These are phyloP conservation scores for Buxus sempervirens DNA, from an alignment of 164 flowering plant species.

Conservation along the genomic window DNA sequence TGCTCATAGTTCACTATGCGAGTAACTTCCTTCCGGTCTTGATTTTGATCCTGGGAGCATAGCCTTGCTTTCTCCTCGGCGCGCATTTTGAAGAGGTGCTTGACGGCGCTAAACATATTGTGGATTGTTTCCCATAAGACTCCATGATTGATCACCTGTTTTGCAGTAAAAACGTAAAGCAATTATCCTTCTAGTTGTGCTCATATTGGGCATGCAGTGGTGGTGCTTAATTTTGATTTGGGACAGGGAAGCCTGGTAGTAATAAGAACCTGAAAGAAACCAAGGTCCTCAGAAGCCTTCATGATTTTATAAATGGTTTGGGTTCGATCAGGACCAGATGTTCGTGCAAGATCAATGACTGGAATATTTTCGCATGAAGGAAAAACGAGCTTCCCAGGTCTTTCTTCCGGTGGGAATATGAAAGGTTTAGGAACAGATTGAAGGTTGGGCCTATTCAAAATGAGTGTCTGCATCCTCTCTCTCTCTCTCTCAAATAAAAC, in stretches of 20 bases:
- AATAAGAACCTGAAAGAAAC: conserved; percentile 35
- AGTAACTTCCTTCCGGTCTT: conserved; percentile 36
- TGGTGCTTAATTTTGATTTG: no score
- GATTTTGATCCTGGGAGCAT: conserved; percentile 2
- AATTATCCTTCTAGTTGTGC: not conserved
- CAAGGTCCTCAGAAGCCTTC: conserved; percentile 27
- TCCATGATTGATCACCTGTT: conserved; percentile 40
- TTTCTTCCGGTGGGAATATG: no score
- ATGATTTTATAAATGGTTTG: conserved; percentile 17
- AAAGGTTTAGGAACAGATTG: conserved; percentile 26
- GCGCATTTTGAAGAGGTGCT: conserved; percentile 35
- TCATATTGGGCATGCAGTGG: no score
- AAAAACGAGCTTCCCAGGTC: no score
- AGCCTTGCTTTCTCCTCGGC: conserved; percentile 20
- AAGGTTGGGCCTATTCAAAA: no score
- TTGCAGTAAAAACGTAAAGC: no score
- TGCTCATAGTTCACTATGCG: no score
- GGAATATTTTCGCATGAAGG: no score
- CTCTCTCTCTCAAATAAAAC: conserved; percentile 20
- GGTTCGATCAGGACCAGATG: conserved; percentile 9
- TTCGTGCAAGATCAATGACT: conserved; percentile 17
- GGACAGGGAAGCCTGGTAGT: no score
- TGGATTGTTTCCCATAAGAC: conserved; percentile 15
- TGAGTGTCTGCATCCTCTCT: no score
- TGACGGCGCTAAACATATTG: conserved; percentile 15